phyloP scores from a whole-genome alignment of 768 basidiomycete genomes.

The Lactifluus hygrophoroides region DNA sequence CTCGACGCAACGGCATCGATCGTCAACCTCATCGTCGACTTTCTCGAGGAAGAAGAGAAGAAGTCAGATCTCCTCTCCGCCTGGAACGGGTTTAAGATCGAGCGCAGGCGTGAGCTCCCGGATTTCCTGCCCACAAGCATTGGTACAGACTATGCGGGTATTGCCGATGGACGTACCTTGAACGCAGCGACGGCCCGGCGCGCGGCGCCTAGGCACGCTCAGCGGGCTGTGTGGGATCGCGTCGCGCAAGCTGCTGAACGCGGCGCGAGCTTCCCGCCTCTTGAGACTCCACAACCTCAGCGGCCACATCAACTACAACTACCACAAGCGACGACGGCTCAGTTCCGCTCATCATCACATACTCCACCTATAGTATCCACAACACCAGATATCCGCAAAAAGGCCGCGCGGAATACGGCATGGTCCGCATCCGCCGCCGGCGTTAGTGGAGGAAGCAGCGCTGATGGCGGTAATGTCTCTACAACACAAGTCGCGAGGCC shows the following conservation, averaged over 20 bases:
- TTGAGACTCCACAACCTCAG: slow-evolving; percentile 16
- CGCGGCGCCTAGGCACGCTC: slow-evolving; percentile 41
- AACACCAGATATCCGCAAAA: slow-evolving; percentile 30
- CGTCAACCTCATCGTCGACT: slow-evolving; percentile 63
- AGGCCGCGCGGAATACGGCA: slow-evolving; percentile 18
- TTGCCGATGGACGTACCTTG: slow-evolving; percentile 74
- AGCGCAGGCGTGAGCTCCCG: slow-evolving; percentile 86
- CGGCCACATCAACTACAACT: slow-evolving; percentile 9
- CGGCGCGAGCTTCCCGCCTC: slow-evolving; percentile 26
- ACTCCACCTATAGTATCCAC: slow-evolving; percentile 16
- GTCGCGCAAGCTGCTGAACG: slow-evolving; percentile 72
- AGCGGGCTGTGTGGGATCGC: slow-evolving; percentile 74
- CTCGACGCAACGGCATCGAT: slow-evolving; percentile 70
- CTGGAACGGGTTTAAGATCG: slow-evolving; percentile 78
- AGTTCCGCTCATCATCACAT: slow-evolving; percentile 30
- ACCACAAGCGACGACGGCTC: slow-evolving; percentile 20
- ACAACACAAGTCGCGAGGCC: slow-evolving; percentile 2
- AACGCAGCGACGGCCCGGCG: slow-evolving; percentile 67
- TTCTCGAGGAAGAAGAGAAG: slow-evolving; percentile 81
- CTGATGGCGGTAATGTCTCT: slow-evolving; percentile 1
- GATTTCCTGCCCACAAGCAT: slow-evolving; percentile 52
- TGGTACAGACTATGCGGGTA: slow-evolving; percentile 66
- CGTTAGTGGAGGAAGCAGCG: slow-evolving; percentile 16
- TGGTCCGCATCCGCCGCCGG: slow-evolving; percentile 23
- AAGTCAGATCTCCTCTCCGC: slow-evolving; percentile 61